A percentile compares a stretch with the other conserved stretches of the same genome.
Conservation (phyloP, 2,329 filamentous ascomycete genomes). For the Chrysosporium queenslandicum region DNA sequence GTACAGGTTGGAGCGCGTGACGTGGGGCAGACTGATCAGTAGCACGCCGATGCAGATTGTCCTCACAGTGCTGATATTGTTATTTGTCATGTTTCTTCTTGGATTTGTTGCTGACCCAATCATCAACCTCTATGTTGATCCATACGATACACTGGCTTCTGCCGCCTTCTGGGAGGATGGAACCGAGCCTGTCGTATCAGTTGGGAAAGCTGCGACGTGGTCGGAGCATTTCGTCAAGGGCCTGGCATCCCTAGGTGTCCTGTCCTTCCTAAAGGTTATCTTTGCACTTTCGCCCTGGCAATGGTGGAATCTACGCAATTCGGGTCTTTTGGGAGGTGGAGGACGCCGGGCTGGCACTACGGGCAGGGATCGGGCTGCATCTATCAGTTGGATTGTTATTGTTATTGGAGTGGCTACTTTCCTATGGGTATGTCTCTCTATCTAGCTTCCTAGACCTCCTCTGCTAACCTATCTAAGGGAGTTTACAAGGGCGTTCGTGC, state of each 20-base stretch:
- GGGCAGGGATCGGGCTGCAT: constrained; percentile 66
- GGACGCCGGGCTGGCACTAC: constrained; percentile 47
- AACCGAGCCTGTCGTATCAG: constrained; percentile 27
- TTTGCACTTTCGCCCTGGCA: constrained; percentile 64
- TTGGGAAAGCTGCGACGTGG: constrained; percentile 55
- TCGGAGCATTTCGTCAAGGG: constrained; percentile 78
- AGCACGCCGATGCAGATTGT: constrained; percentile 56
- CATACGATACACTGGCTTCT: constrained; percentile 49
- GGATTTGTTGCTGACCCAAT: constrained; percentile 91
- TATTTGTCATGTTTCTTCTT: constrained; percentile 64
- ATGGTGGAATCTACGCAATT: constrained; percentile 62
- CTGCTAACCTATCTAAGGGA: constrained; percentile 41
- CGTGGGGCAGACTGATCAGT: constrained; percentile 60
- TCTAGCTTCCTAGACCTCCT: background rate
- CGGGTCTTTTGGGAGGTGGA: constrained; percentile 46
- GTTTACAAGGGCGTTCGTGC: constrained; percentile 73
- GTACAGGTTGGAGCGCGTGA: constrained; percentile 68
- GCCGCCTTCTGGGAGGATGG: constrained; percentile 31
- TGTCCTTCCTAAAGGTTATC: constrained; percentile 75
- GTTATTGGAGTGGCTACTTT: constrained; percentile 72
- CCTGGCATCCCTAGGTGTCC: constrained; percentile 73
- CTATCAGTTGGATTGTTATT: constrained; percentile 69
- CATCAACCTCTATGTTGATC: constrained; percentile 78
- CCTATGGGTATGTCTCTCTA: constrained; percentile 51
- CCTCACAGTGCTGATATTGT: constrained; percentile 62